Evolutionary conservation across 495 filamentous ascomycete species (phyloP).

Genomic region (Neurospora discreta): DNA sequence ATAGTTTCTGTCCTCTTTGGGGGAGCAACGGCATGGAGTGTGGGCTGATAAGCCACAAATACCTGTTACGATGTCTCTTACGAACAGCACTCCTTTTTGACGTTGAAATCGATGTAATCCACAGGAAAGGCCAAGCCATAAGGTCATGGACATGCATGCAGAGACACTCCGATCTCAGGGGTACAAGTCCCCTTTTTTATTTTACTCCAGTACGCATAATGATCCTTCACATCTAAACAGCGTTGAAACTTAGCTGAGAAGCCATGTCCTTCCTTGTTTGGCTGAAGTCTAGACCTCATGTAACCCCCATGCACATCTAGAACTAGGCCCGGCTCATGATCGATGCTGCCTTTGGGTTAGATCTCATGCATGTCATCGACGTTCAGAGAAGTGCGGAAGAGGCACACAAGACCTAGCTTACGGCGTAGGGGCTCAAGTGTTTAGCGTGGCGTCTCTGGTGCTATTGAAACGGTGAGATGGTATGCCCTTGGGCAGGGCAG

Average conservation of each 20-base stretch:
- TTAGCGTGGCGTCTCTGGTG: not conserved
- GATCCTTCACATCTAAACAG: not conserved
- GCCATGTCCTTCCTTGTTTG: not conserved
- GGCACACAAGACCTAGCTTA: not conserved
- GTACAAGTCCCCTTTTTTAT: not conserved
- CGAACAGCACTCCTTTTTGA: not conserved
- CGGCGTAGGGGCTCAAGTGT: not conserved
- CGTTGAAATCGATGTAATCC: not conserved
- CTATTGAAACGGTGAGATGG: not conserved
- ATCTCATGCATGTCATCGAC: not conserved
- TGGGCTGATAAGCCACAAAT: not conserved
- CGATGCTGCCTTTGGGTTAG: not conserved
- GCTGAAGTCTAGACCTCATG: not conserved
- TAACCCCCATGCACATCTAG: not conserved
- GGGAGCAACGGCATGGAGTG: not conserved
- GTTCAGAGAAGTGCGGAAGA: accelerated
- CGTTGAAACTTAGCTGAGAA: not conserved
- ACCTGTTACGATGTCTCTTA: no score
- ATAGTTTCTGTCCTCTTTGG: not conserved
- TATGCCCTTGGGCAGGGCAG: not conserved
- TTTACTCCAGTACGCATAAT: not conserved
- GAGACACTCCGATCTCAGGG: not conserved
- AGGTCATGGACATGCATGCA: not conserved
- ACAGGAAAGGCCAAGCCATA: not conserved
- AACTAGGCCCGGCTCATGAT: not conserved